Evolutionary conservation across 2,329 filamentous ascomycete genomes (phyloP), one percentile per base, ranked within the genome.

Genomic region (Aureobasidium musti): DNA sequence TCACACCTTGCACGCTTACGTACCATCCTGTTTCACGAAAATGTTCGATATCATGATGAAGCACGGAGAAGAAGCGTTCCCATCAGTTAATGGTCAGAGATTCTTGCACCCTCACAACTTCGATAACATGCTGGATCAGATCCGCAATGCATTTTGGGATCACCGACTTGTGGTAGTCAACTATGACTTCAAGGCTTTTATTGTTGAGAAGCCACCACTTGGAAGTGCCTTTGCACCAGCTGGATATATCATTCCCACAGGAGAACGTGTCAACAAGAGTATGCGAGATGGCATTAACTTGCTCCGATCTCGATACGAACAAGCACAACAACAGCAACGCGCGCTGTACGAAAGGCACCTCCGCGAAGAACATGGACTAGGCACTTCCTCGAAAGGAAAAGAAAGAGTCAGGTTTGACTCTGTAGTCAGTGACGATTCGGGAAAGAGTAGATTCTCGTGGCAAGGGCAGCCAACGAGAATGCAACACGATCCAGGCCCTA

Each of bases 401-500:
- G 33, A 26, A 3, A 26, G 33, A 57, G 33, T 57, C 26, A 57
- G 53, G 23, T 57, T 57, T 11, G 35, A 57, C 53, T 57, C n/a
- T 21, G 5, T 43, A 57, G 53, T 57, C 41, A 57, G 33, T 33
- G 13, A 39, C 2, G n/a, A 11, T 41, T 57, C 13, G 13, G 53
- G 33, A 57, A 57, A 57, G 53, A 57, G 53, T 57, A 57, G 35
- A 26, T 39, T 39, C 35, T 39, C 17, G 1, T 39, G 17, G 35
- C 17, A 39, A 39, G 35, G 35, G 35, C 5, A 57, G 53, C 53
- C 28, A 57, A 57, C 7, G 23, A 57, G 53, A 57, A 57, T 57
- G n/a, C 19, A 57, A 57, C 10, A 39, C 35, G 35, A 57, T 57
- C 53, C 19, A 57, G 41, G 53, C 53, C 53, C 53, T 57, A 57